Conservation (phyloP, 768 basidiomycete genomes). For the Macrolepiota albuminosa region DNA sequence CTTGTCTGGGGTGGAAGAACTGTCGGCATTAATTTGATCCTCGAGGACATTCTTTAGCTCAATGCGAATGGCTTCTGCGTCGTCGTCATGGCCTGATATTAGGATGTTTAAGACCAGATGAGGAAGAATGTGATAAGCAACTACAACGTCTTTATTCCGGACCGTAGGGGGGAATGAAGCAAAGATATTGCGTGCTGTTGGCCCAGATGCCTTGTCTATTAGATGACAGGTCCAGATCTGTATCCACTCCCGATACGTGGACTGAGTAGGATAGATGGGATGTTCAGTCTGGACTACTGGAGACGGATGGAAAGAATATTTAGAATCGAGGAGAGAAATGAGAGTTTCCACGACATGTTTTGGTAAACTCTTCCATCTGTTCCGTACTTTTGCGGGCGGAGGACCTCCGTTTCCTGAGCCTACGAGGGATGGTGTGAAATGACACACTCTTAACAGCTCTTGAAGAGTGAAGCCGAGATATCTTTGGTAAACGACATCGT, state of each 20-base stretch:
- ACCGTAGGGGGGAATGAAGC: constrained; percentile 73
- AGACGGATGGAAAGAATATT: constrained; percentile 50
- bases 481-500: constrained; percentile 88
- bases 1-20: constrained; percentile 65
- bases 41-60: constrained; percentile 81
- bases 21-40: constrained; percentile 73
- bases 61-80: constrained; percentile 56
- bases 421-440: constrained; percentile 76
- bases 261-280: constrained; percentile 73
- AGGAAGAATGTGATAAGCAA: constrained; percentile 88
- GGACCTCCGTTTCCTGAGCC: constrained; percentile 42
- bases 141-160: constrained; percentile 85
- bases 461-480: constrained; percentile 90
- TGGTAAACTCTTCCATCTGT: constrained; percentile 75
- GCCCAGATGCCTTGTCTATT: constrained; percentile 58
- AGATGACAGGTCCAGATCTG: constrained; percentile 84
- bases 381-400: constrained; percentile 60
- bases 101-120: constrained; percentile 87
- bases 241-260: constrained; percentile 95
- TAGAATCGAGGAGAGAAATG: constrained; percentile 73
- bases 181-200: constrained; percentile 66
- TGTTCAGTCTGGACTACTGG: constrained; percentile 37
- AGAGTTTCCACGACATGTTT: constrained; percentile 84
- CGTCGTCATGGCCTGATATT: constrained; percentile 63
- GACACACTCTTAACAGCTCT: constrained; percentile 82